Evolutionary conservation across 139 green algal species (phyloP).

Genomic region (Raphidocelis subcapitata): DNA sequence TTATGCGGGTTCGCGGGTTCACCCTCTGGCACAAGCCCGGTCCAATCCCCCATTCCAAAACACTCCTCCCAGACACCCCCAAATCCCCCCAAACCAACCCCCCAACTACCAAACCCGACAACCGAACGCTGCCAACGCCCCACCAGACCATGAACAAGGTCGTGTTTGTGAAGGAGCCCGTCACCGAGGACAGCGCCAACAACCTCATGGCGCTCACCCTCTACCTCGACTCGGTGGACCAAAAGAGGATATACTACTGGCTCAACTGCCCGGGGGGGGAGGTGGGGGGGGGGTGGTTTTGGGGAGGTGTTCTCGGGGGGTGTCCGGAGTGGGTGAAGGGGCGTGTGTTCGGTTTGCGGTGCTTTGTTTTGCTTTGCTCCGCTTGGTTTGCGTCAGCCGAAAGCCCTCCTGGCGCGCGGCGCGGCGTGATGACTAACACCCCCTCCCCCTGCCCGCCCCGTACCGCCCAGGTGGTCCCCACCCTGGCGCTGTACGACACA

Average conservation of each 20-base stretch:
- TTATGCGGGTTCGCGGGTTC: no score
- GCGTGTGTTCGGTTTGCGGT: no score
- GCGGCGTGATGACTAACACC: no score
- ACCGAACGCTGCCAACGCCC: not conserved
- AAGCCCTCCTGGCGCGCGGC: no score
- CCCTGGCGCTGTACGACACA: conserved; percentile 95
- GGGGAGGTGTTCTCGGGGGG: not conserved
- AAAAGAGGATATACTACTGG: conserved; percentile 69
- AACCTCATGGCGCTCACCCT: conserved; percentile 60
- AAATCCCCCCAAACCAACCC: not conserved
- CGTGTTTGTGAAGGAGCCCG: conserved; percentile 57
- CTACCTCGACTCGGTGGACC: conserved; percentile 57
- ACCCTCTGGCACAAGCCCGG: no score
- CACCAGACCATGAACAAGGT: conserved; percentile 57
- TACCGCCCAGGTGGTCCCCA: conserved; percentile 91
- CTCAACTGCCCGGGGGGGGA: conserved; percentile 46
- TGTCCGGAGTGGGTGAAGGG: not conserved
- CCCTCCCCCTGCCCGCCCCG: no score
- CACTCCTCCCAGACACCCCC: no score
- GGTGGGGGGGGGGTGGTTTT: no score
- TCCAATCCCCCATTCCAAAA: no score
- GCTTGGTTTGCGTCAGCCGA: no score
- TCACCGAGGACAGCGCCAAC: conserved; percentile 62
- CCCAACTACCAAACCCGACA: not conserved
- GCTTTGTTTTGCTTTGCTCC: no score